These are phyloP conservation scores for Paratinospora sagittata DNA, from an alignment of 164 flowering plant genomes.

Conservation along the genomic window DNA sequence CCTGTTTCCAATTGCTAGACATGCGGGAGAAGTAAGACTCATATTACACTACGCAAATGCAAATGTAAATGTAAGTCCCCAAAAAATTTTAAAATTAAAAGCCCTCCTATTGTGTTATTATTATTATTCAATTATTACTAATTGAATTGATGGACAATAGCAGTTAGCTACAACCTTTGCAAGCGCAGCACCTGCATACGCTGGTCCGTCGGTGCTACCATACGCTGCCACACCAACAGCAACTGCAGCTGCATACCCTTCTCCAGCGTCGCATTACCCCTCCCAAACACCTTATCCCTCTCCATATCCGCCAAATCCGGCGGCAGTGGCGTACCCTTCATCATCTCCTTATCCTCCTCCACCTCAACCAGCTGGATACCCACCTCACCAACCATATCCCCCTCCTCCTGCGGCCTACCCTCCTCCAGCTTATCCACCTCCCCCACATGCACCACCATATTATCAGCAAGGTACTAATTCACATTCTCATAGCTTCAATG, in stretches of 20 bases:
- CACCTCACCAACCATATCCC: constrained; percentile 45
- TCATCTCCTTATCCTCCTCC: constrained; percentile 34
- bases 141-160: constrained; percentile 4
- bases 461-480: constrained; percentile 37
- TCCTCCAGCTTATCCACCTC: constrained; percentile 50
- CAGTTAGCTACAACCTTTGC: constrained; percentile 37
- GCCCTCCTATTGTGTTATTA: not conserved
- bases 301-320: constrained; percentile 18
- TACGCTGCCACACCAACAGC: constrained; percentile 26
- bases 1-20: constrained; percentile 41
- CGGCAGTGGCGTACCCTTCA: constrained; percentile 11
- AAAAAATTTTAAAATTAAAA: not conserved
- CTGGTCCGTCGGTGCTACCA: too few species aligned
- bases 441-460: constrained; percentile 30
- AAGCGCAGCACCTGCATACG: constrained; percentile 55
- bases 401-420: constrained; percentile 38
- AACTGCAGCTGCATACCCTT: constrained; percentile 10
- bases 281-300: constrained; percentile 31
- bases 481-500: not conserved
- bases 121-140: too few species aligned
- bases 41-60: constrained; percentile 61
- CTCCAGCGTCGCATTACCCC: not conserved
- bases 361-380: constrained; percentile 40
- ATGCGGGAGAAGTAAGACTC: constrained; percentile 76
- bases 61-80: constrained; percentile 37